Evolutionary conservation across 1,139 yeast species (phyloP).

Genomic region (Kodamaea fungicola): DNA sequence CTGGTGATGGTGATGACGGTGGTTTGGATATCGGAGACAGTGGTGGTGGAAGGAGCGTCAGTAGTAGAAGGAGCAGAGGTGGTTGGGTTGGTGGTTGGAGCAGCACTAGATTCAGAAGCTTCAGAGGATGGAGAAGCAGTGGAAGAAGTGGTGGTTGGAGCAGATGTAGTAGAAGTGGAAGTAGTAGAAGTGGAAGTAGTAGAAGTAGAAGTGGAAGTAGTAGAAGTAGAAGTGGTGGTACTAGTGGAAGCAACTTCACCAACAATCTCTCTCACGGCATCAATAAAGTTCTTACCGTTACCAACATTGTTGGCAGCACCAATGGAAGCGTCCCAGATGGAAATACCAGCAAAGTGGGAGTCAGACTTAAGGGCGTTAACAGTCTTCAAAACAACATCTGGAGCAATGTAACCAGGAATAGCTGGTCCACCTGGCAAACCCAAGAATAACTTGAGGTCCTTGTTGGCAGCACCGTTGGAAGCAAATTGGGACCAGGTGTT

Average conservation of each 20-base stretch:
- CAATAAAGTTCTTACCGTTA: conserved; percentile 2
- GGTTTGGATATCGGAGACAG: conserved; percentile 6
- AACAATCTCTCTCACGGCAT: conserved; percentile 1
- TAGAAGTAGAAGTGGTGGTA: neutral
- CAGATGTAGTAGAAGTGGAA: conserved; percentile 1
- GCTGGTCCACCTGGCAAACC: conserved; percentile 16
- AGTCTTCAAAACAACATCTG: conserved; percentile 12
- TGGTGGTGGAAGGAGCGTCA: neutral
- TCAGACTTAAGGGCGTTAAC: conserved; percentile 12
- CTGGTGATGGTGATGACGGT: conserved; percentile 8
- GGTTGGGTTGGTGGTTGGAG: conserved; percentile 11
- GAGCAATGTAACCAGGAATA: conserved; percentile 16
- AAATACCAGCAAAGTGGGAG: conserved; percentile 20
- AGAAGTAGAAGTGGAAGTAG: conserved; percentile 1
- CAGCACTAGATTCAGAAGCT: conserved; percentile 2
- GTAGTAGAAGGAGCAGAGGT: neutral
- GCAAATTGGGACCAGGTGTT: conserved; percentile 14
- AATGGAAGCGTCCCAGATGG: conserved; percentile 30
- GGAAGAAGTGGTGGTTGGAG: no score
- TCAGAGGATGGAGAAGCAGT: no score
- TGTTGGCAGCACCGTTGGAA: conserved; percentile 11
- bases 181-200: conserved; percentile 3
- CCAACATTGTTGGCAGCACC: conserved; percentile 2
- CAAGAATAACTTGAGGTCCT: conserved; percentile 13
- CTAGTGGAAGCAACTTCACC: neutral